These are phyloP conservation scores for Hericium coralloides DNA, from an alignment of 768 basidiomycete genomes.

Conservation along the genomic window DNA sequence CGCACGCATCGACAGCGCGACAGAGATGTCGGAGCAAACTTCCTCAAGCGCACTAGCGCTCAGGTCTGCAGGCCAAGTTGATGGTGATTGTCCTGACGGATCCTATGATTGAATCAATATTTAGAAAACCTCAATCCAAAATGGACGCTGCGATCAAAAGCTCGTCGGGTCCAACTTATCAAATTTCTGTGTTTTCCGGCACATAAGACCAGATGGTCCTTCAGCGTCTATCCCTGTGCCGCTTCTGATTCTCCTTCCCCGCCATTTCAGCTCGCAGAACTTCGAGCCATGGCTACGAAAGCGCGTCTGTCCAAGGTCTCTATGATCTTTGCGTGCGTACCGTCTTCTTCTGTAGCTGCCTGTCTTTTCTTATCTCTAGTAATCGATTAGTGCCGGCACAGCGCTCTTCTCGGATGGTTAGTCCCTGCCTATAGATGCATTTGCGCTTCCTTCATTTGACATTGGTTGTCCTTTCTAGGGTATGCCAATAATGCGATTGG, in stretches of 20 bases:
- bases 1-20: too few relatives aligned
- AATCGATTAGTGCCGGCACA: slow-evolving; percentile 59
- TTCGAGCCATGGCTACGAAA: neutral
- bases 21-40: too few relatives aligned
- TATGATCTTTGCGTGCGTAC: slow-evolving; percentile 74
- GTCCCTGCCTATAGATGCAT: neutral
- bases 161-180: neutral
- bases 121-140: neutral
- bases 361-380: too few relatives aligned
- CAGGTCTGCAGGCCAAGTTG: too few relatives aligned
- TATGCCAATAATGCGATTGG: slow-evolving; percentile 80
- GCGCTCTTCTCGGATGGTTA: slow-evolving; percentile 82
- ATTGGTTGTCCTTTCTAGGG: slow-evolving; percentile 29
- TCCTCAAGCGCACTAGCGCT: too few relatives aligned
- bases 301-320: slow-evolving; percentile 37
- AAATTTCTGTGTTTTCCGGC: neutral
- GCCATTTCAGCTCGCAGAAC: neutral
- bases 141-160: neutral
- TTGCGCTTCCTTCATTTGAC: too few relatives aligned
- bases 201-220: neutral
- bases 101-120: neutral
- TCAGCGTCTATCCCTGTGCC: neutral
- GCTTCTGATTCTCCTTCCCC: neutral
- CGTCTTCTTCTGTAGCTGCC: too few relatives aligned
- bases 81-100: too few relatives aligned